Evolutionary conservation across 2,329 filamentous ascomycete genomes (phyloP).

Genomic region (Sporothrix humicola): DNA sequence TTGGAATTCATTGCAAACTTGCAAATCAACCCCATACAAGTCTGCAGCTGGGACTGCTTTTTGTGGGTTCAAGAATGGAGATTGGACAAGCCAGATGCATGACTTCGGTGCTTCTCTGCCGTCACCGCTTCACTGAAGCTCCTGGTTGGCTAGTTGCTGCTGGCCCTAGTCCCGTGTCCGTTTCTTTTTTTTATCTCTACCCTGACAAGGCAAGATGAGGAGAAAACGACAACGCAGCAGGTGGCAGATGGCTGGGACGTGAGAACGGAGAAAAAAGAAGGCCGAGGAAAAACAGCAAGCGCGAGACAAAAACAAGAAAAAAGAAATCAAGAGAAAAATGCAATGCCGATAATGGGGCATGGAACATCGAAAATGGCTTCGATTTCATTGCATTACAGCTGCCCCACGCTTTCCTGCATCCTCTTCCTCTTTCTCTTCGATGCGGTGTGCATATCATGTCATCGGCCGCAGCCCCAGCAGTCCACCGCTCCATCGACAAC

Average conservation of each 20-base stretch:
- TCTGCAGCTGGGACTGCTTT: not conserved
- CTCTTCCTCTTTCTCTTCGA: not conserved
- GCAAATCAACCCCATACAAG: too few species aligned
- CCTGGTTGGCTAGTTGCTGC: constrained; percentile 16
- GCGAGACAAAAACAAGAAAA: not conserved
- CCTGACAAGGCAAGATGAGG: not conserved
- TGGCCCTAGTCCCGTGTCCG: not conserved
- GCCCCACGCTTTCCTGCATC: constrained; percentile 12
- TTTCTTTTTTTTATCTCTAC: constrained; percentile 19
- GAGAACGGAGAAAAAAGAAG: not conserved
- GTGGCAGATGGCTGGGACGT: not conserved
- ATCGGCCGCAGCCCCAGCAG: not conserved
- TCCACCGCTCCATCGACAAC: not conserved
- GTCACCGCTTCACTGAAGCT: constrained; percentile 14
- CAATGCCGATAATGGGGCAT: not conserved
- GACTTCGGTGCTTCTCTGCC: constrained; percentile 3
- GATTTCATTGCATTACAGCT: not conserved
- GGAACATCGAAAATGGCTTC: not conserved
- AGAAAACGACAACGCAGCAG: not conserved
- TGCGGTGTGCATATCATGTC: constrained; percentile 13
- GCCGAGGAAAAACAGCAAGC: not conserved
- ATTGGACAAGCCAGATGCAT: not conserved
- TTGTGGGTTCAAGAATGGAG: not conserved
- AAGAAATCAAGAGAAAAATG: not conserved
- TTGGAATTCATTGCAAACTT: not conserved